Conservation (phyloP, 1,284 basidiomycete species). For the Trametes hirsuta region DNA sequence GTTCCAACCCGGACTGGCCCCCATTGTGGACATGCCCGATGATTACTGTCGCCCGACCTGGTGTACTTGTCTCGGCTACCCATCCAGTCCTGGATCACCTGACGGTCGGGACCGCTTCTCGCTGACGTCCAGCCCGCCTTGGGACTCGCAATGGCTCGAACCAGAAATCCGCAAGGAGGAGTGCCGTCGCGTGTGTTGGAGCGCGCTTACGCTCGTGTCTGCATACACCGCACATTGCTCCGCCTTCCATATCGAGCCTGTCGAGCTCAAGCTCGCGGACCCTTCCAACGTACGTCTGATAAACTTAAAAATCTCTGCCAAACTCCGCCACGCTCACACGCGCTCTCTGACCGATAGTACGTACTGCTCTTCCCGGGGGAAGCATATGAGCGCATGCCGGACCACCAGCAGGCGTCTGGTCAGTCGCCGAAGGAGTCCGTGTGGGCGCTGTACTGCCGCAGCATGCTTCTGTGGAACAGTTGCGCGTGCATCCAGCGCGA, state of each 20-base stretch:
- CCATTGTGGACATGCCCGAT: slow-evolving; percentile 41
- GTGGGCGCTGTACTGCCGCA: slow-evolving; percentile 78
- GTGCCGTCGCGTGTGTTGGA: slow-evolving; percentile 73
- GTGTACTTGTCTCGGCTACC: slow-evolving; percentile 53
- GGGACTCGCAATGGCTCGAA: slow-evolving; percentile 59
- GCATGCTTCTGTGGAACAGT: slow-evolving; percentile 77
- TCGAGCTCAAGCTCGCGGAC: slow-evolving; percentile 59
- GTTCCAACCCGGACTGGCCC: slow-evolving; percentile 53
- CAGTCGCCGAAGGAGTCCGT: slow-evolving; percentile 69
- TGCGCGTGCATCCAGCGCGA: slow-evolving; percentile 52
- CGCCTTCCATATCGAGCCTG: slow-evolving; percentile 59
- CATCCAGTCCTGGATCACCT: slow-evolving; percentile 39
- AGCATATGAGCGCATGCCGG: slow-evolving; percentile 50
- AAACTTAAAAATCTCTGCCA: slow-evolving; percentile 13
- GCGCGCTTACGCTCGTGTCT: slow-evolving; percentile 66
- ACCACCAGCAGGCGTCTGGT: slow-evolving; percentile 40
- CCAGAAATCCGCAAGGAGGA: slow-evolving; percentile 66
- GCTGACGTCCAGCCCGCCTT: slow-evolving; percentile 54
- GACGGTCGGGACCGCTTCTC: slow-evolving; percentile 42
- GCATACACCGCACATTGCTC: slow-evolving; percentile 68
- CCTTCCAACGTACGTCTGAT: slow-evolving; percentile 61
- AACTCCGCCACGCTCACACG: slow-evolving; percentile 13
- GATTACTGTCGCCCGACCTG: slow-evolving; percentile 36
- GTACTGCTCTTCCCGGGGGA: slow-evolving; percentile 64
- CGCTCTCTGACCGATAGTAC: slow-evolving; percentile 44